Conservation (phyloP, 345 rosid genomes). For the Balakata baccata region DNA sequence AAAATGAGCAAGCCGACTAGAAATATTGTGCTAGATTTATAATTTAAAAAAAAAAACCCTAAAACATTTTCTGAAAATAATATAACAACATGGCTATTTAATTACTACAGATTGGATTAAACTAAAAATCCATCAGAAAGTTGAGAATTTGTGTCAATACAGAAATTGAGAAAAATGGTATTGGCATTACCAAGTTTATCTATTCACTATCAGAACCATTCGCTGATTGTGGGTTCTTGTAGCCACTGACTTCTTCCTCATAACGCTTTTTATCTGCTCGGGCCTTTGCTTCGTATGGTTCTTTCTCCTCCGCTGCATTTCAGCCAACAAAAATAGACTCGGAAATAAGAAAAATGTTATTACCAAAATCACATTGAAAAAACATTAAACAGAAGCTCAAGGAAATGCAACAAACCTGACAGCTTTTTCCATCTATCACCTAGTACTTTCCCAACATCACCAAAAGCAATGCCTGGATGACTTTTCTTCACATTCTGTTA, state of each 20-base stretch:
- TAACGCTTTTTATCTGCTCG: constrained; percentile 72
- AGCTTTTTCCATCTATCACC: constrained; percentile 82
- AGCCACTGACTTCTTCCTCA: constrained; percentile 58
- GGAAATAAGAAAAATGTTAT: not conserved
- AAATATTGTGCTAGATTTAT: no score
- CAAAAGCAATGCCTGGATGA: constrained; percentile 69
- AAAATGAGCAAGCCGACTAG: no score
- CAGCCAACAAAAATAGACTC: not conserved
- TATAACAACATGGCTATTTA: no score
- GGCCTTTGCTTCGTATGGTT: constrained; percentile 76
- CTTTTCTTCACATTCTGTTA: constrained; percentile 68
- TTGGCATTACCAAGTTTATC: not conserved
- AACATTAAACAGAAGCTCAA: not conserved
- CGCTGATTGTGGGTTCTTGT: constrained; percentile 74
- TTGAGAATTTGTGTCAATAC: no score
- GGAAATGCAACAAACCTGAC: constrained; percentile 49
- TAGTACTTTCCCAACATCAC: constrained; percentile 54
- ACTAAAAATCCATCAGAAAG: no score
- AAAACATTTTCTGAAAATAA: no score
- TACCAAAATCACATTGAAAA: not conserved
- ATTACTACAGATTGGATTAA: no score
- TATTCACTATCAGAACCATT: constrained; percentile 24
- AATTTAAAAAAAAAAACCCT: no score
- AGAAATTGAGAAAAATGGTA: no score
- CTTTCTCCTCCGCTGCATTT: constrained; percentile 58